Percentiles rank a stretch among this genome's conserved stretches.
These are phyloP conservation scores for Colletotrichum nymphaeae DNA, from an alignment of 2,329 filamentous ascomycete species.

Conservation along the genomic window DNA sequence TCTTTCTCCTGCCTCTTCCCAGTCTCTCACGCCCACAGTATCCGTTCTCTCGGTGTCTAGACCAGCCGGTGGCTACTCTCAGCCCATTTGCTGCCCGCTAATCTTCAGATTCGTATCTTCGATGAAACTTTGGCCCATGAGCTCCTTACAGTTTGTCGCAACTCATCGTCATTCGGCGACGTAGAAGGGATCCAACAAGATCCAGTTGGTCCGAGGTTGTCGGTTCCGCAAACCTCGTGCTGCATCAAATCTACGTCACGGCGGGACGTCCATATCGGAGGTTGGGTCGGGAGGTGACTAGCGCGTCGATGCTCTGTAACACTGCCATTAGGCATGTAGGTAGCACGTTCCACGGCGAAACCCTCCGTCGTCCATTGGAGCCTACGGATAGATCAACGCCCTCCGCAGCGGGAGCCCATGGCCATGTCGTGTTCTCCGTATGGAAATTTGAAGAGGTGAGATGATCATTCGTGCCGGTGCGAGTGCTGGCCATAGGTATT, in stretches of 20 bases:
- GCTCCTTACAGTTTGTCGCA: conserved; percentile 6
- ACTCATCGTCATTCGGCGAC: conserved; percentile 11
- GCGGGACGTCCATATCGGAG: conserved; percentile 14
- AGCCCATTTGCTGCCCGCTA: conserved; percentile 9
- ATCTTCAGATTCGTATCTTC: neutral
- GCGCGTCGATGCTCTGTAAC: conserved; percentile 20
- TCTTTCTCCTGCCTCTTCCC: conserved; percentile 23
- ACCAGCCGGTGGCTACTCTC: conserved; percentile 17
- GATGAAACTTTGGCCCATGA: conserved; percentile 19
- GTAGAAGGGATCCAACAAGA: neutral
- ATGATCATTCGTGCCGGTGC: neutral
- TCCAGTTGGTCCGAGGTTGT: neutral
- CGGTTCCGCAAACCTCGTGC: conserved; percentile 23
- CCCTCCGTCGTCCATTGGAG: conserved; percentile 1
- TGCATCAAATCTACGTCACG: conserved; percentile 27
- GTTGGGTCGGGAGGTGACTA: conserved; percentile 19
- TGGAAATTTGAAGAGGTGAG: neutral
- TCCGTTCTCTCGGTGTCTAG: conserved; percentile 18
- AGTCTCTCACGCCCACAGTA: conserved; percentile 27
- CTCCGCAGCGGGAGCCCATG: neutral
- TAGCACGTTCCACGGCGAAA: conserved; percentile 24
- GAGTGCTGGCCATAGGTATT: neutral
- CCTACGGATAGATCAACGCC: conserved; percentile 24
- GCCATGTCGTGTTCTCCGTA: conserved; percentile 4
- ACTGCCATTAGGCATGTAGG: neutral